These are phyloP conservation scores for Caloboletus inedulis DNA, from an alignment of 1,284 basidiomycete genomes.

Conservation along the genomic window DNA sequence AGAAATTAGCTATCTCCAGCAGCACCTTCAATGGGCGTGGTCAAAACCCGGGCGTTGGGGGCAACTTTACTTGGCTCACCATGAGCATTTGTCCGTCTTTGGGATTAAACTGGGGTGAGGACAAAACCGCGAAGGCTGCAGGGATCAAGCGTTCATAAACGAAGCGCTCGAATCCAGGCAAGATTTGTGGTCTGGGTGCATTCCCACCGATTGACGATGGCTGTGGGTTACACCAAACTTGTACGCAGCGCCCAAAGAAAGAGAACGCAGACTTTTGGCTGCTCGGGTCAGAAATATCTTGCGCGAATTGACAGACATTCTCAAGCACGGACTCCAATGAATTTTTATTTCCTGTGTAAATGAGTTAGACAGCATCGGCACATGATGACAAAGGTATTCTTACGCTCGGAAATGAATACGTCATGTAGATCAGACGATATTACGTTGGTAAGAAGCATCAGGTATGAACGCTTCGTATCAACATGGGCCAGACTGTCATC, in stretches of 20 bases:
- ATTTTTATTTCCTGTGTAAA: slow-evolving; percentile 72
- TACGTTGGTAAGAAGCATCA: slow-evolving; percentile 80
- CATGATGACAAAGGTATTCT: slow-evolving; percentile 32
- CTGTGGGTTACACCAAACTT: slow-evolving; percentile 72
- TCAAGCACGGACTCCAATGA: slow-evolving; percentile 71
- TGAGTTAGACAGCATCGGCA: slow-evolving; percentile 11
- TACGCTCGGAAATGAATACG: slow-evolving; percentile 86
- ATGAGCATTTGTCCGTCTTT: slow-evolving; percentile 84
- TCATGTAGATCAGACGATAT: slow-evolving; percentile 79
- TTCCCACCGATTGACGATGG: slow-evolving; percentile 39
- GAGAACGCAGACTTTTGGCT: slow-evolving; percentile 81
- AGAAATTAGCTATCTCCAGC: slow-evolving; percentile 81
- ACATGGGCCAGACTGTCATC: slow-evolving; percentile 83
- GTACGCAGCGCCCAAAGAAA: slow-evolving; percentile 77
- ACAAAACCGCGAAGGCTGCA: slow-evolving; percentile 80
- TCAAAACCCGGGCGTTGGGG: slow-evolving; percentile 2
- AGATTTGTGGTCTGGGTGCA: slow-evolving; percentile 38
- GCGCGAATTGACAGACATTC: slow-evolving; percentile 74
- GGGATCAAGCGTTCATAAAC: slow-evolving; percentile 89
- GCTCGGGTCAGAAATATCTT: slow-evolving; percentile 68
- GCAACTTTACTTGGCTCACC: slow-evolving; percentile 45
- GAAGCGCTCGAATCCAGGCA: slow-evolving; percentile 93
- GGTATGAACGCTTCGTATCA: slow-evolving; percentile 91
- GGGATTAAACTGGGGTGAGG: slow-evolving; percentile 78
- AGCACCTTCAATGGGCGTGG: slow-evolving; percentile 58